Evolutionary conservation across 371 early-diverging fungal genomes (phyloP).

Genomic region (Phascolomyces articulosus): DNA sequence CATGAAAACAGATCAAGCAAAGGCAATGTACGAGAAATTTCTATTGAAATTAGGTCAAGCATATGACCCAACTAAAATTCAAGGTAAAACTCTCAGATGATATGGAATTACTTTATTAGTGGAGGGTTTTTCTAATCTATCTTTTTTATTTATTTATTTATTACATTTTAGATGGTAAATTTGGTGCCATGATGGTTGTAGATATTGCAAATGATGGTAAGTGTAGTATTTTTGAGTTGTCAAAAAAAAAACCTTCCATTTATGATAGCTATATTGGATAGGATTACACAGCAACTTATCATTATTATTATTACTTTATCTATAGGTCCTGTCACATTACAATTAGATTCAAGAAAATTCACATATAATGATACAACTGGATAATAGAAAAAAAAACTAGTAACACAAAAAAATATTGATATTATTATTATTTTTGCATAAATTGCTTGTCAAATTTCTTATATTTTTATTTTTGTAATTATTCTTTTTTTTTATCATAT

Average conservation of each 20-base stretch:
- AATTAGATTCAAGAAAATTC: conserved; percentile 5
- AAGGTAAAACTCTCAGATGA: conserved; percentile 55
- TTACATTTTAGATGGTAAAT: conserved; percentile 63
- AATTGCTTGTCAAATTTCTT: not conserved
- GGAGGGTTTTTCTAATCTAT: no score
- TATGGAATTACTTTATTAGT: no score
- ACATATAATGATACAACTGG: conserved; percentile 3
- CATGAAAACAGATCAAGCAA: conserved; percentile 75
- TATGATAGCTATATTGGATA: conserved; percentile 9
- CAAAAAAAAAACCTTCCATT: no score
- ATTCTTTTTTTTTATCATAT: no score
- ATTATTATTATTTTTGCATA: not conserved
- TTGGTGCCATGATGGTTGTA: conserved; percentile 90
- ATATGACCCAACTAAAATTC: conserved; percentile 65
- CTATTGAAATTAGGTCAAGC: conserved; percentile 66
- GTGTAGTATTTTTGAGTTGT: no score
- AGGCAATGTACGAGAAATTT: conserved; percentile 73
- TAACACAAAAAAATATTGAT: conserved; percentile 6
- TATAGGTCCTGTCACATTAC: conserved; percentile 2
- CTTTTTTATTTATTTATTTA: no score
- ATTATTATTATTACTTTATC: not conserved
- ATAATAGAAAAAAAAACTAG: not conserved
- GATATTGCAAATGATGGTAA: conserved; percentile 81
- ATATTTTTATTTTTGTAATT: no score
- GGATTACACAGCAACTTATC: not conserved